These are phyloP conservation scores for Wallacemonas sp. DNA, from an alignment of 208 protist genomes.

Conservation along the genomic window DNA sequence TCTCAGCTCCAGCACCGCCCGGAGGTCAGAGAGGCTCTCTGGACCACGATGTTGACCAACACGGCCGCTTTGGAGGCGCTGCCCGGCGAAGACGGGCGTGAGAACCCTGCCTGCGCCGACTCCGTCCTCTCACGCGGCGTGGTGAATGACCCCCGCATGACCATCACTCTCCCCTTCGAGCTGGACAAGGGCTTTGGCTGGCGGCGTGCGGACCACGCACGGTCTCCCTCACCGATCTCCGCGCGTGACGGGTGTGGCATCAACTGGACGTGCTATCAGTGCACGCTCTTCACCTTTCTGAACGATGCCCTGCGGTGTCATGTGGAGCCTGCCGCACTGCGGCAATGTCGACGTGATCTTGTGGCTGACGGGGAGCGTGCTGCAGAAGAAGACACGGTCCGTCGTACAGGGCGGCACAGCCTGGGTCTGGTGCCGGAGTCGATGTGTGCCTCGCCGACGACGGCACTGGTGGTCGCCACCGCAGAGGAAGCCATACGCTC, in stretches of 20 bases:
- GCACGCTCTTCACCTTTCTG: slow-evolving; percentile 15
- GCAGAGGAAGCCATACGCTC: not conserved
- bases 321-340: slow-evolving; percentile 5
- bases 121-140: no score
- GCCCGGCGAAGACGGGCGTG: not conserved
- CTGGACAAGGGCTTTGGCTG: not conserved
- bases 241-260: not conserved
- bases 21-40: not conserved
- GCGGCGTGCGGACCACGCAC: not conserved
- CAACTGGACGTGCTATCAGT: slow-evolving; percentile 20
- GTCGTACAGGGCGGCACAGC: not conserved
- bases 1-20: not conserved
- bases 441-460: no score
- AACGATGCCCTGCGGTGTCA: slow-evolving; percentile 15
- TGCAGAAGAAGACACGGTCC: not conserved
- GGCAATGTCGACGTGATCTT: slow-evolving; percentile 1
- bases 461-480: no score
- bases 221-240: not conserved
- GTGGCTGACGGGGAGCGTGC: not conserved
- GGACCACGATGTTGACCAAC: not conserved
- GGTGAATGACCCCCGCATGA: not conserved
- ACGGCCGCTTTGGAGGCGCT: slow-evolving; percentile 2
- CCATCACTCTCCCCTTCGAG: slow-evolving; percentile 8
- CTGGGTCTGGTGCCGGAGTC: slow-evolving; percentile 2
- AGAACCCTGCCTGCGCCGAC: no score